Conservation (phyloP, 2,329 filamentous ascomycete species). For the Rutstroemia sp. region DNA sequence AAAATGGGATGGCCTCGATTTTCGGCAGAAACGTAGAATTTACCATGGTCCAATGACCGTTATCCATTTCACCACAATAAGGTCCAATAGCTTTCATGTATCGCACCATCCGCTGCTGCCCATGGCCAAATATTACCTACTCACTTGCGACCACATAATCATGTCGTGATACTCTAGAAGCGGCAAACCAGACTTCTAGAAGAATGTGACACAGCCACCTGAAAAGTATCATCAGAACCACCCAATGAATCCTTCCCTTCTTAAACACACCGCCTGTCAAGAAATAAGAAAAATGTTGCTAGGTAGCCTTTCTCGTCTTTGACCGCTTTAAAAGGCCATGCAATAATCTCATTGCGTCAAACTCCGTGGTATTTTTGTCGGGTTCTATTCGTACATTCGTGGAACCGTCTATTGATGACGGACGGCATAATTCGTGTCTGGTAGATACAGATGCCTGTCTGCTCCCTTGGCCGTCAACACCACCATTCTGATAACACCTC, state of each 20-base stretch:
- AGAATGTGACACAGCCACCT: not conserved
- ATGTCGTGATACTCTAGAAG: not conserved
- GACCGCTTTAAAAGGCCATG: conserved; percentile 15
- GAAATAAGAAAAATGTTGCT: not conserved
- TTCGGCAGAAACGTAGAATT: too few relatives aligned
- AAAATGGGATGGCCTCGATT: too few relatives aligned
- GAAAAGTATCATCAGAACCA: not conserved
- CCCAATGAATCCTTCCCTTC: not conserved
- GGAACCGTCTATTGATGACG: conserved; percentile 43
- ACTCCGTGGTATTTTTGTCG: conserved; percentile 26
- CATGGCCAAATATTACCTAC: too few relatives aligned
- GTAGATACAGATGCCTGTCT: conserved; percentile 89
- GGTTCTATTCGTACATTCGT: conserved; percentile 28
- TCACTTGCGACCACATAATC: too few relatives aligned
- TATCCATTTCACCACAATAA: too few relatives aligned
- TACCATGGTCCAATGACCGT: too few relatives aligned
- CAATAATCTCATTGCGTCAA: conserved; percentile 8
- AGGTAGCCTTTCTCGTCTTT: not conserved
- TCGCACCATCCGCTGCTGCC: too few relatives aligned
- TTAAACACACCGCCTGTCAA: conserved; percentile 18
- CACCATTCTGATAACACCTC: conserved; percentile 96
- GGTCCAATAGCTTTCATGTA: too few relatives aligned
- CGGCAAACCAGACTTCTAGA: conserved; percentile 2
- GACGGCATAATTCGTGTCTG: conserved; percentile 71
- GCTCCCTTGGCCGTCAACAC: conserved; percentile 87